Evolutionary conservation across 148 eudicot species (phyloP), one percentile per base, ranked within the genome.

Genomic region (Fagopyrum homotropicum): DNA sequence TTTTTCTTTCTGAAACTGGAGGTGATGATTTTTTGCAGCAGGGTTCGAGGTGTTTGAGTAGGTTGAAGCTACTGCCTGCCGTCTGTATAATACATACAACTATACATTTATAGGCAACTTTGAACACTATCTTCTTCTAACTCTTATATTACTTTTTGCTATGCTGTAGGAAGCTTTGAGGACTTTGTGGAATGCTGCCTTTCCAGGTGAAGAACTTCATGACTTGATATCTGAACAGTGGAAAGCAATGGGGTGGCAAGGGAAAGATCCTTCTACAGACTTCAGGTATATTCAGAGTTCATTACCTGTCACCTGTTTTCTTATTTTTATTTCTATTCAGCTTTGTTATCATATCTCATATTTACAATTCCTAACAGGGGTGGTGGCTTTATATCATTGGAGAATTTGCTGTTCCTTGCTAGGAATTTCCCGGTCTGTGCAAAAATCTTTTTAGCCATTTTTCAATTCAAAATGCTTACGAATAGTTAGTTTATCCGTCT

Each of bases 231-330:
- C 98, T 77, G 98, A 92, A 59, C 97, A 92, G 80, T 95, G 98
- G 98, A 95, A 95, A 77, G 98, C 89, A 79, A 95, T 95, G 97
- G 98, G 97, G 56, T 95, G 98, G 98, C 98, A 95, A 80, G 98
- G 98, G 75, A 95, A 95, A 88, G 98, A 95, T 88, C 98, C 98
- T 72, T 92, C 98, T 40, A 92, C 98, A 72, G 98, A 95, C 84
- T 95, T 95, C 72, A 87, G 98, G 98, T 92, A 80, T 90, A 80
- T 52, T n/a, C 52, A 59, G 16, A 44, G 45, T 5, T 43, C 47
- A 43, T 66, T 12, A 61, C 14, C 70, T 66, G 44, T 72, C 72
- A 66, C 45, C 46, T 72, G 63, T 30, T 61, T 29, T 26, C 45
- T 51, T 14, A 3, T 71, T 56, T 64, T 59, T 64, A 17, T 35